phyloP scores from a whole-genome alignment of 116 monocot genomes.

The Zostera marina region DNA sequence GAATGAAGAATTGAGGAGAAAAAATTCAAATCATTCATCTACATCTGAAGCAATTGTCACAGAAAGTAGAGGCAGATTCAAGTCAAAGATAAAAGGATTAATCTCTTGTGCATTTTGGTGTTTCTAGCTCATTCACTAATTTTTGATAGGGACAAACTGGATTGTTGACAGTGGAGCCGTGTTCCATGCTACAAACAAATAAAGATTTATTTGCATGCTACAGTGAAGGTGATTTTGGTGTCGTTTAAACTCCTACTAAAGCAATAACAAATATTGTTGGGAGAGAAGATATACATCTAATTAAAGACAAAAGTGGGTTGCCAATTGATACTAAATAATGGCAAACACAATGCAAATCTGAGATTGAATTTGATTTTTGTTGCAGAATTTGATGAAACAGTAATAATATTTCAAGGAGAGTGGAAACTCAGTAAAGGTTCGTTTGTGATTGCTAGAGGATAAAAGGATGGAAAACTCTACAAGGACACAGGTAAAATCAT shows the following conservation, averaged over 20 bases:
- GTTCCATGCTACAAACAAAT: neutral
- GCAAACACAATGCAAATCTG: neutral
- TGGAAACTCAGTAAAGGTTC: constrained; percentile 4
- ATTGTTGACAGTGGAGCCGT: neutral
- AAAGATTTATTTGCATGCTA: neutral
- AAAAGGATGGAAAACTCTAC: neutral
- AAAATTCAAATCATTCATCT: neutral
- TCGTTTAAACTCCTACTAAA: constrained; percentile 3
- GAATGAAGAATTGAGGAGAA: constrained; percentile 16
- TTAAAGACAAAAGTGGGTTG: neutral
- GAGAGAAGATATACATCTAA: constrained; percentile 3
- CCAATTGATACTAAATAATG: neutral
- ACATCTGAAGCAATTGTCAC: constrained; percentile 6
- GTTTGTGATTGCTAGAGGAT: neutral
- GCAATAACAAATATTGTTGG: neutral
- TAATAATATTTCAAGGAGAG: neutral
- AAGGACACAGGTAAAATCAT: neutral
- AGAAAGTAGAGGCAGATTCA: constrained; percentile 7
- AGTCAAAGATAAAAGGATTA: neutral
- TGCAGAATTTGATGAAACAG: neutral
- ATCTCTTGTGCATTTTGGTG: neutral
- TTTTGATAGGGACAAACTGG: neutral
- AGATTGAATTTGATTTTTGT: neutral
- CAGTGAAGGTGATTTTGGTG: constrained; percentile 1
- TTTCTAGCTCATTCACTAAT: neutral